Evolutionary conservation across 139 green algal species (phyloP), one percentile per base, ranked within the genome.

Genomic region (Picochlorum sp.): DNA sequence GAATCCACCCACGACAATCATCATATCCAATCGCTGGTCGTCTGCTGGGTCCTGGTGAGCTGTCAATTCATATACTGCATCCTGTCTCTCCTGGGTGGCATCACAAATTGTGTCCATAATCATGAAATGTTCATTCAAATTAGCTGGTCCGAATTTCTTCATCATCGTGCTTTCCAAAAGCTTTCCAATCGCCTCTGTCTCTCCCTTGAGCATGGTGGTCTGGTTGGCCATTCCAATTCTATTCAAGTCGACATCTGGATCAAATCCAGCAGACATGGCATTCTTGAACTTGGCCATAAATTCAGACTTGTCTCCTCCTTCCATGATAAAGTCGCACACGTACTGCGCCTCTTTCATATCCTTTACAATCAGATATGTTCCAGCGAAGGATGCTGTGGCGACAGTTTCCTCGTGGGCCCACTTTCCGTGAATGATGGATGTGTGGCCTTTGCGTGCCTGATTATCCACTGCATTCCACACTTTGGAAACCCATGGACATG

Each of bases 101-200:
- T 99, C 93, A 76, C 94, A 99, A 81, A 99, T 99, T 45, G 94
- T 99, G 82, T 99, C 95, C 86, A 98, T 93, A n/a, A 96, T 76
- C 81, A 98, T 89, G 77, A 95, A 98, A 79, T 96, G 92, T 51
- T 95, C 52, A 66, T 86, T 81, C 38, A 98, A 76, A 58, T 82
- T 63, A 14, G 66, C 81, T 2, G 87, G 83, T 34, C 94, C 94
- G 54, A 90, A 92, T 85, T 97, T 97, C 50, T 88, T 51, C 88
- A 99, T 92, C 86, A 96, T 93, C 38, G 92, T 97, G 58, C 73
- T 78, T 83, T 99, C 88, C 55, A 99, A 76, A 69, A 99, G 80
- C 85, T 98, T 98, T 58, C 94, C 94, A 63, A 99, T 95, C 50
- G 77, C 71, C 79, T 96, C 71, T 0, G 94, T 99, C 69, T 99